Evolutionary conservation across 2,329 filamentous ascomycete genomes (phyloP), one percentile per base, ranked within the genome.

Genomic region (Stemphylium vesicarium): DNA sequence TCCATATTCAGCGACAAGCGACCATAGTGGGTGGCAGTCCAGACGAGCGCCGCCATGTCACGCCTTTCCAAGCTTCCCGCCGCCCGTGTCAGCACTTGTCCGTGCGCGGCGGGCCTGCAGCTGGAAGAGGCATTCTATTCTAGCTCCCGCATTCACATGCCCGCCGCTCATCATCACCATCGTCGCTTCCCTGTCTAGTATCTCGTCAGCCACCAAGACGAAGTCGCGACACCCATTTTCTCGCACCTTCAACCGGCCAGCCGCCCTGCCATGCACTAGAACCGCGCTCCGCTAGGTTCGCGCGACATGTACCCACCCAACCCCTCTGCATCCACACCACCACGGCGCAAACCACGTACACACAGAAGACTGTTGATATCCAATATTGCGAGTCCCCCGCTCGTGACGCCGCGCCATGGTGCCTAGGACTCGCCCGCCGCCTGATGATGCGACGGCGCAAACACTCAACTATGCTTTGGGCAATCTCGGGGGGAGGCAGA

Each of bases 381-480:
- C 36, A 26, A 8, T 40, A 35, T 24, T 7, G 24, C 42, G 16
- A 24, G 9, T n/a, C n/a, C 15, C 15, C 16, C 18, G n/a, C 18
- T 15, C 31, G 12, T 43, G 24, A 41, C 7, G 5, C 31, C 18
- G 32, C 29, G 36, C 43, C 31, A 70, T 67, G 66, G 37, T 53
- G 9, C 38, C 45, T n/a, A 41, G 48, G 26, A 12, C 24, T 16
- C 52, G 36, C 20, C 36, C 49, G 9, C 32, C 53, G 39, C 50
- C 53, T 13, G 55, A 44, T 41, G 40, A 61, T 39, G 46, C 61
- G 31, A 64, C 57, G 26, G 58, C 61, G 16, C 59, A 56, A 24
- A 67, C 70, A 1, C 66, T 75, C 48, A 62, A 66, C 50, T 50
- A 58, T 46, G 69, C 66, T 1, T 60, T 75, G 46, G 71, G 72